These are phyloP conservation scores for Serpula lacrymans DNA, from an alignment of 768 basidiomycete genomes.

Conservation along the genomic window DNA sequence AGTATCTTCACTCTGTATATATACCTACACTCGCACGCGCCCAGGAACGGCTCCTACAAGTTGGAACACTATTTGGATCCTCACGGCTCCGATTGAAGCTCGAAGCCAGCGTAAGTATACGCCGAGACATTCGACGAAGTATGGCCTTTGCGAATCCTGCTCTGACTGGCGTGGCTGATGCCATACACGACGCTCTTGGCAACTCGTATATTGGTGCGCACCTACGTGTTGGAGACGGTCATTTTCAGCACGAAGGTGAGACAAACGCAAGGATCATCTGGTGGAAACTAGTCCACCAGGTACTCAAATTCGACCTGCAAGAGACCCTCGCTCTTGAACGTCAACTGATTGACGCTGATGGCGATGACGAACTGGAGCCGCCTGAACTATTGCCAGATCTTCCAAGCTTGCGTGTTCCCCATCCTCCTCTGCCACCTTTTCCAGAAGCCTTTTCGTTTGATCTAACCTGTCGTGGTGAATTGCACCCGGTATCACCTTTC, in stretches of 20 bases:
- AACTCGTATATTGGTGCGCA: slow-evolving; percentile 59
- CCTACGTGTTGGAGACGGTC: slow-evolving; percentile 66
- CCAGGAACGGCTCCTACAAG: slow-evolving; percentile 52
- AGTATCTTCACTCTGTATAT: slow-evolving; percentile 41
- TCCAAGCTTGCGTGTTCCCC: slow-evolving; percentile 19
- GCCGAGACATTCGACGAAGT: slow-evolving; percentile 43
- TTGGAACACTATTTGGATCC: slow-evolving; percentile 78
- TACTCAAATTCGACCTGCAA: slow-evolving; percentile 39
- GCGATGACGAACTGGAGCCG: slow-evolving; percentile 8
- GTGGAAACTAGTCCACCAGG: slow-evolving; percentile 51
- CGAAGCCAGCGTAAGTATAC: slow-evolving; percentile 37
- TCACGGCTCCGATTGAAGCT: slow-evolving; percentile 56
- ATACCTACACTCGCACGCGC: slow-evolving; percentile 39
- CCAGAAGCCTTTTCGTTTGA: slow-evolving; percentile 11
- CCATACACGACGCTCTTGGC: slow-evolving; percentile 42
- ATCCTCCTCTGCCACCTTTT: slow-evolving; percentile 24
- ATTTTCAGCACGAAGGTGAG: slow-evolving; percentile 43
- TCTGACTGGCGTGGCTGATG: slow-evolving; percentile 40
- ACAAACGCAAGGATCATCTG: slow-evolving; percentile 48
- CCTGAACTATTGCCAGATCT: slow-evolving; percentile 16
- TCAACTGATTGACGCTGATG: slow-evolving; percentile 6
- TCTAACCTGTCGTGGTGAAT: slow-evolving; percentile 35
- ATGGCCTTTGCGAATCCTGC: slow-evolving; percentile 58
- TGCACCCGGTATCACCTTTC: slow-evolving; percentile 33
- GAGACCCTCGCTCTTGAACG: slow-evolving; percentile 33